Percentiles rank a stretch among this genome's conserved stretches.
phyloP scores from a whole-genome alignment of 2,329 filamentous ascomycete genomes.

The Colletotrichum falcatum region DNA sequence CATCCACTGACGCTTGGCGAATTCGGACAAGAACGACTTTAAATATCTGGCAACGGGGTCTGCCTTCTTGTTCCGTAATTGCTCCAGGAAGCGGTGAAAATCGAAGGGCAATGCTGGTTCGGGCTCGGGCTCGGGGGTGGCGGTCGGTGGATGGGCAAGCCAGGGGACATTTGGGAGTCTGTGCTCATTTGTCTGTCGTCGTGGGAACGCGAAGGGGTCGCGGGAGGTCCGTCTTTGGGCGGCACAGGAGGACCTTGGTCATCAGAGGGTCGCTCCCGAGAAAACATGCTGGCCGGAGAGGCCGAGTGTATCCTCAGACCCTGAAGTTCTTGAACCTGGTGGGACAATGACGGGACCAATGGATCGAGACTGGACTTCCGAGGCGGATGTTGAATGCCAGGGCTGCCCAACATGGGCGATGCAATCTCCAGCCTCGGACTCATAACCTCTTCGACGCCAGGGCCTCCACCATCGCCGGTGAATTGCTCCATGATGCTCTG shows the following conservation, averaged over 20 bases:
- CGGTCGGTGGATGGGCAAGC: constrained; percentile 67
- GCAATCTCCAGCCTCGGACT: constrained; percentile 86
- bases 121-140: constrained; percentile 80
- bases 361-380: constrained; percentile 89
- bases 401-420: constrained; percentile 78
- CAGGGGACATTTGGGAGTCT: constrained; percentile 60
- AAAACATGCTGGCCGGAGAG: constrained; percentile 53
- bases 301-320: constrained; percentile 53
- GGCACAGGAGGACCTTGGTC: constrained; percentile 69
- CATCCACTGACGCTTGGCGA: constrained; percentile 99
- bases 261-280: constrained; percentile 54
- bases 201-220: constrained; percentile 51
- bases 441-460: constrained; percentile 87
- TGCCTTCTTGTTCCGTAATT: constrained; percentile 95
- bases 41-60: constrained; percentile 97
- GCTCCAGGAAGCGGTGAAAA: constrained; percentile 96
- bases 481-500: constrained; percentile 99
- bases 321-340: constrained; percentile 62
- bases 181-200: constrained; percentile 51
- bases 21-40: constrained; percentile 93
- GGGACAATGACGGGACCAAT: constrained; percentile 62
- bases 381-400: constrained; percentile 76
- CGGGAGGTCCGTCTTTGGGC: constrained; percentile 67
- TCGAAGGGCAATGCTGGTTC: constrained; percentile 93
- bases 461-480: constrained; percentile 77